phyloP scores from a whole-genome alignment of 208 protist species.

The Leishmania turanica region DNA sequence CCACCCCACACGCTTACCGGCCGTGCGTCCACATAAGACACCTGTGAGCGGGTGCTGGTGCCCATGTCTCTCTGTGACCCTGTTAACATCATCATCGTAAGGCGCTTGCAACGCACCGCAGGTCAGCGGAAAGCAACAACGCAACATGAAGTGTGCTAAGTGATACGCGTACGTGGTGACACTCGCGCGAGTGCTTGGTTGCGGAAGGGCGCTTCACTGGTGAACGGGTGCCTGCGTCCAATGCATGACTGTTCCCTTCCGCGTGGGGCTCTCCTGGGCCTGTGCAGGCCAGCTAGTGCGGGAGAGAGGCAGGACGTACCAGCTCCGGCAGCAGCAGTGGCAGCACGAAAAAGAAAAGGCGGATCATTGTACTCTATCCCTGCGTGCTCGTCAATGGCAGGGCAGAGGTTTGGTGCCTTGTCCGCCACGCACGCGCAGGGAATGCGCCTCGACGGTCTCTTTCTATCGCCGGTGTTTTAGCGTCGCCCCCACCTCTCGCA shows the following conservation, averaged over 20 bases:
- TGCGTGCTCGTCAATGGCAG: background rate
- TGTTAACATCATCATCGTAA: background rate
- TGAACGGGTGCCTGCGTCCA: background rate
- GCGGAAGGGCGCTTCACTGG: background rate
- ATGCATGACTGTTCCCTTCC: background rate
- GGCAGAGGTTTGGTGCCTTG: background rate
- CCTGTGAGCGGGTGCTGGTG: background rate
- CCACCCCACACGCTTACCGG: background rate
- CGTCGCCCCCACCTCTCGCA: background rate
- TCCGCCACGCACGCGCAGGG: background rate
- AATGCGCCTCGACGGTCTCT: background rate
- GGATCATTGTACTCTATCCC: too few relatives aligned
- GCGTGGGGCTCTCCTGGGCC: background rate
- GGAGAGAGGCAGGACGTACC: background rate
- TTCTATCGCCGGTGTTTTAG: background rate
- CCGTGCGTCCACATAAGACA: background rate
- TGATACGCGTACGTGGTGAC: background rate
- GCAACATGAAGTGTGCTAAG: background rate
- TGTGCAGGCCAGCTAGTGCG: background rate
- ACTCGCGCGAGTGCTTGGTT: background rate
- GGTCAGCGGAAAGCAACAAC: background rate
- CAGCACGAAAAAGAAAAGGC: background rate
- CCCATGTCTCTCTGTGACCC: background rate
- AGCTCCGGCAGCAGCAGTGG: background rate
- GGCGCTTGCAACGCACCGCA: background rate